Percentiles rank a stretch among this genome's conserved stretches.
Conservation (phyloP, 1,284 basidiomycete genomes). For the Puccinia triticina region DNA sequence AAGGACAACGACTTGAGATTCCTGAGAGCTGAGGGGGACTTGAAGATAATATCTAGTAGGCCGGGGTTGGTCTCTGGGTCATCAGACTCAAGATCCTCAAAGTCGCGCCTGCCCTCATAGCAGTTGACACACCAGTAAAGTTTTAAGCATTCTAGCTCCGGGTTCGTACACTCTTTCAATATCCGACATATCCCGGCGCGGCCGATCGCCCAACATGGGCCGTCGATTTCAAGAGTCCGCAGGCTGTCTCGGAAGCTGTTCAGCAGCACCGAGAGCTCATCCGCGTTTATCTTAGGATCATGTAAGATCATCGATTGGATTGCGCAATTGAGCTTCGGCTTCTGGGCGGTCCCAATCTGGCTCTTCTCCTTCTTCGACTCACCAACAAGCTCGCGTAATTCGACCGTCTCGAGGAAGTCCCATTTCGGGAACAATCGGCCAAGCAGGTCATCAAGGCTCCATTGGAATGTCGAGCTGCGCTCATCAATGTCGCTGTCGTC, state of each 20-base stretch:
- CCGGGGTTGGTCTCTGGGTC: neutral
- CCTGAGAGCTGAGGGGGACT: neutral
- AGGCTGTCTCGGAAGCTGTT: neutral
- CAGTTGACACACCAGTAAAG: neutral
- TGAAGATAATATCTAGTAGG: neutral
- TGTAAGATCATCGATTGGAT: neutral
- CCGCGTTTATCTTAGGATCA: neutral
- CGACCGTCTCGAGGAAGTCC: conserved; percentile 14
- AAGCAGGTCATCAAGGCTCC: neutral
- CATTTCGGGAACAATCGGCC: neutral
- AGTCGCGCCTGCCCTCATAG: too few species aligned
- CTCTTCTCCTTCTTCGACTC: neutral
- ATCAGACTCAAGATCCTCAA: neutral
- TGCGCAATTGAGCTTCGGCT: neutral
- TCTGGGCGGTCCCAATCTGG: neutral
- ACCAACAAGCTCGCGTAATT: neutral
- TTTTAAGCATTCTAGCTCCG: neutral
- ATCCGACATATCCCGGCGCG: neutral
- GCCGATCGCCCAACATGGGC: neutral
- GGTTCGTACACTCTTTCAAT: neutral
- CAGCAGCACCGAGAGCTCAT: neutral
- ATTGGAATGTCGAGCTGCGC: neutral
- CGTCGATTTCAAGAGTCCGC: neutral
- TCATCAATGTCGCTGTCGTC: neutral
- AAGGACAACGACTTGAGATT: neutral